Evolutionary conservation across 371 early-diverging fungal species (phyloP), one percentile per base, ranked within the genome.

Genomic region (Paraphysoderma sedebokerense): DNA sequence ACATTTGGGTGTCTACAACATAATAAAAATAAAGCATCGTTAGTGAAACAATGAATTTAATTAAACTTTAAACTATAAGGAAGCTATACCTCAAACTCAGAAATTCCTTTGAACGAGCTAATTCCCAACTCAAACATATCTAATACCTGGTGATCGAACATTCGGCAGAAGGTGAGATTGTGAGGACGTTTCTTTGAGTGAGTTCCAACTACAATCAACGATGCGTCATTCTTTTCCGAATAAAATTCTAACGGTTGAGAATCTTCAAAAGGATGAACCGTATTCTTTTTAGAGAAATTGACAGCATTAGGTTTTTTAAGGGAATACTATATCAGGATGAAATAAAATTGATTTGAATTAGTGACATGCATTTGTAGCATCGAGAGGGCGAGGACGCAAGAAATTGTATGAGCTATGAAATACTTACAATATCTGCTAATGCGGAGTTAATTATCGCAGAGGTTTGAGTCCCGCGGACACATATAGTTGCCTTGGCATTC

Each of bases 171-270:
- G 1, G 78, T 72, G 53, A 98, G 60, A 60, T 90, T 91, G 65
- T 95, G 79, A 27, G 98, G 97, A 47, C 96, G 74, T 64, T 98
- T 98, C 65, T 98, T 98, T 37, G 81, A 80, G 61, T 95, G 93
- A 20, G 73, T 77, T 33, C 87, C 95, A 32, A 96, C 61, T 31
- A 86, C 77, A 54, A 95, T 72, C 23, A 92, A 69, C 1, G 92
- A 77, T 42, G 88, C 71, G 65, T 96, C 93, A 65, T 92, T 96
- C 69, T 92, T 95, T 55, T 78, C 76, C 20, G 85, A 79, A 44
- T 92, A 81, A 54, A 93, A 93, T 62, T 96, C 92, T 27, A 95
- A 64, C 41, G 80, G 75, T 31, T 82, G 74, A 15, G 85, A 79
- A 55, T 92, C 89, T 45, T 96, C 98, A 57, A 98, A 98, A 9